Evolutionary conservation across 371 early-diverging fungal genomes (phyloP).

Genomic region (Mucor mucedo): DNA sequence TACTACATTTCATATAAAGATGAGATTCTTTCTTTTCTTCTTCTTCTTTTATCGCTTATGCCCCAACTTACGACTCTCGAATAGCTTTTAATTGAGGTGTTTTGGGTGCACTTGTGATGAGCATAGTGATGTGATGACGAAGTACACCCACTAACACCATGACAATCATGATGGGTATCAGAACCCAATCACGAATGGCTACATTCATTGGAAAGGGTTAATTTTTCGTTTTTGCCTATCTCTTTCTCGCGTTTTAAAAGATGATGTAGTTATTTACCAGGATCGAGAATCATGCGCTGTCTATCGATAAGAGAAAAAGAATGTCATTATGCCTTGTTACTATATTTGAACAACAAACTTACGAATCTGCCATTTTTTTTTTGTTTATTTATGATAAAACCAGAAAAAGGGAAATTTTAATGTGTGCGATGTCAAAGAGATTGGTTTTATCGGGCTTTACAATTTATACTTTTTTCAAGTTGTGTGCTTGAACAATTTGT

Average conservation of each 20-base stretch:
- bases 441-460: too few species aligned
- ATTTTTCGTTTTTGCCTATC: too few species aligned
- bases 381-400: not conserved
- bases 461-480: too few species aligned
- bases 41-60: too few species aligned
- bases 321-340: not conserved
- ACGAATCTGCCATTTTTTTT: slow-evolving; percentile 31
- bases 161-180: slow-evolving; percentile 94
- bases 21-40: not conserved
- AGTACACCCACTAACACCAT: slow-evolving; percentile 95
- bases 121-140: slow-evolving; percentile 89
- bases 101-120: slow-evolving; percentile 82
- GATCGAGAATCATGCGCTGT: slow-evolving; percentile 72
- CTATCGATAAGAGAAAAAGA: slow-evolving; percentile 15
- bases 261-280: slow-evolving; percentile 40
- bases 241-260: not conserved
- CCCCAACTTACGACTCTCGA: slow-evolving; percentile 67
- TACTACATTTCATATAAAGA: slow-evolving; percentile 32
- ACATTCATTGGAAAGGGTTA: not conserved
- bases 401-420: not conserved
- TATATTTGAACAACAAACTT: slow-evolving; percentile 10
- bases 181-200: slow-evolving; percentile 93
- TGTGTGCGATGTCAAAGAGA: too few species aligned
- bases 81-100: slow-evolving; percentile 76
- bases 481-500: too few species aligned